Conservation (phyloP, 2,329 filamentous ascomycete species). For the Hymenotorrendiella dingleyae region DNA sequence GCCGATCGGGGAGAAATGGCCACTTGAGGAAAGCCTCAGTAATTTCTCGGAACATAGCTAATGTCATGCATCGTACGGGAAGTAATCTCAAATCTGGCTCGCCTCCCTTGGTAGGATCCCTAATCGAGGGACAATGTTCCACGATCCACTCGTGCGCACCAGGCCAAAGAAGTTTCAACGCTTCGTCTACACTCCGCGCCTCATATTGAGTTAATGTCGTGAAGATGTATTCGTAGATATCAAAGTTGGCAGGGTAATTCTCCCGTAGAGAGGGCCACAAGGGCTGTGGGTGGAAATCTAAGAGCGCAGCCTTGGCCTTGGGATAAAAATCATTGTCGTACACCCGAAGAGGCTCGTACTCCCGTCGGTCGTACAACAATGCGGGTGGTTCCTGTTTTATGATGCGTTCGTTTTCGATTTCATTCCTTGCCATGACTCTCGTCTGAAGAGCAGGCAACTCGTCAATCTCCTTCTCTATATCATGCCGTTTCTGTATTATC, state of each 20-base stretch:
- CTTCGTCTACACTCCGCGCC: constrained; percentile 34
- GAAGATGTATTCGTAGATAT: constrained; percentile 49
- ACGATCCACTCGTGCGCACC: constrained; percentile 52
- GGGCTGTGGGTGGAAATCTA: constrained; percentile 61
- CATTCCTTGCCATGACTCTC: constrained; percentile 18
- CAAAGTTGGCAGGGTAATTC: constrained; percentile 32
- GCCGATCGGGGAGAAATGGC: constrained; percentile 60
- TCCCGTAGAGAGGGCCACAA: constrained; percentile 44
- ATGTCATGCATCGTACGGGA: constrained; percentile 43
- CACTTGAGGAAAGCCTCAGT: constrained; percentile 56
- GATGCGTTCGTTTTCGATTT: constrained; percentile 49
- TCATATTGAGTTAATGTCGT: constrained; percentile 34
- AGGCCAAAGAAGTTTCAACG: constrained; percentile 47
- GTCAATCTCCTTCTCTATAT: constrained; percentile 21
- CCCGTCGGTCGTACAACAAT: constrained; percentile 64
- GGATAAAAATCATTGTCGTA: constrained; percentile 61
- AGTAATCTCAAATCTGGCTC: constrained; percentile 35
- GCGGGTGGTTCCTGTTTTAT: constrained; percentile 44
- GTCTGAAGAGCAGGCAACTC: constrained; percentile 28
- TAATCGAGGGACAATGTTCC: constrained; percentile 42
- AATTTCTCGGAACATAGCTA: constrained; percentile 51
- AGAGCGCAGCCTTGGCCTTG: constrained; percentile 46
- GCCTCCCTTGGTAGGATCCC: constrained; percentile 44
- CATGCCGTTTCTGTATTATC: constrained; percentile 15
- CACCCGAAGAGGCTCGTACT: constrained; percentile 62